Percentiles rank a stretch among this genome's conserved stretches.
phyloP scores from a whole-genome alignment of 2,329 filamentous ascomycete genomes.

The Stemphylium lycopersici region DNA sequence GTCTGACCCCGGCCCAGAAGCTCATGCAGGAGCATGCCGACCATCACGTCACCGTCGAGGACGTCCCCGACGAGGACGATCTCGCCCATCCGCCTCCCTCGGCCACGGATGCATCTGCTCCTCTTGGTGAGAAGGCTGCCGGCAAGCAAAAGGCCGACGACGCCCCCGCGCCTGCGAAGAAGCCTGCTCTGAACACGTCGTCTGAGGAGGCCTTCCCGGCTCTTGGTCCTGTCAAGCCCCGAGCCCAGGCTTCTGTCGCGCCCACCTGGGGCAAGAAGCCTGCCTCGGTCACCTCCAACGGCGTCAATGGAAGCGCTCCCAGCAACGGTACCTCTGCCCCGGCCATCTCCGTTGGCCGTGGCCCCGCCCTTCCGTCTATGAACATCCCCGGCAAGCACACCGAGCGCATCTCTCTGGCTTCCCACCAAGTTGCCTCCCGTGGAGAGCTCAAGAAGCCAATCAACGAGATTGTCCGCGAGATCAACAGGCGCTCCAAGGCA shows the following conservation, averaged over 20 bases:
- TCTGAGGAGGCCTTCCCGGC: constrained; percentile 95
- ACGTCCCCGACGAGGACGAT: constrained; percentile 80
- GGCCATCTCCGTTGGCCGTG: constrained; percentile 45
- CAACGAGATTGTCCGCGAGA: constrained; percentile 83
- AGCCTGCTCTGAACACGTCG: constrained; percentile 71
- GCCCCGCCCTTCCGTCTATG: constrained; percentile 63
- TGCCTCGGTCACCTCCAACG: constrained; percentile 54
- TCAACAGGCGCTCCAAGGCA: constrained; percentile 90
- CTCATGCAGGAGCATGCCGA: constrained; percentile 67
- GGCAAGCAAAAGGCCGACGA: constrained; percentile 71
- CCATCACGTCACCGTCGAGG: constrained; percentile 76
- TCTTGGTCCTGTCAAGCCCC: constrained; percentile 74
- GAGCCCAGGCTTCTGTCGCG: constrained; percentile 64
- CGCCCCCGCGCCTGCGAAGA: constrained; percentile 43
- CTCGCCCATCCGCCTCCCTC: constrained; percentile 60
- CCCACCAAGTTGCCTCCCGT: constrained; percentile 76
- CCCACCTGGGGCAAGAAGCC: constrained; percentile 80
- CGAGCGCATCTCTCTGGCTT: constrained; percentile 75
- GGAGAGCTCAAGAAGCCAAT: constrained; percentile 83
- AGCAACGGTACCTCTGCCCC: constrained; percentile 56
- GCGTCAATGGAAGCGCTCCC: constrained; percentile 57
- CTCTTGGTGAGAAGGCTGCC: constrained; percentile 67
- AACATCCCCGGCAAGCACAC: constrained; percentile 82
- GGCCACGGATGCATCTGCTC: constrained; percentile 31
- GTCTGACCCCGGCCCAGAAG: constrained; percentile 59